phyloP scores from a whole-genome alignment of 441 rosid genomes.

The Populus hybrid region DNA sequence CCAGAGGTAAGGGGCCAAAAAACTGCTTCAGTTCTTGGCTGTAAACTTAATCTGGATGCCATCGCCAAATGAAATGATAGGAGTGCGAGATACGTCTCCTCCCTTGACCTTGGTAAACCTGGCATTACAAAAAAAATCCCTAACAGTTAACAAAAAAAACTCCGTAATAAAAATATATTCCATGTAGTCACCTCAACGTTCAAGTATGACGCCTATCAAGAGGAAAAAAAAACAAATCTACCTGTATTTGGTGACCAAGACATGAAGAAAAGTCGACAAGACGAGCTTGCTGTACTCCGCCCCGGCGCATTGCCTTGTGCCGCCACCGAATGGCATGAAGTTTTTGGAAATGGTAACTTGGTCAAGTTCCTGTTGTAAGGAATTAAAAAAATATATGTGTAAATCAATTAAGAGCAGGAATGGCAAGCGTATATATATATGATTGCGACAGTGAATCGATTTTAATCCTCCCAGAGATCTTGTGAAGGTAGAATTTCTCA shows the following conservation, averaged over 20 bases:
- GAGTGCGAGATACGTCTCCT: constrained; percentile 24
- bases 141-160: neutral
- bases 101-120: constrained; percentile 28
- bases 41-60: constrained; percentile 21
- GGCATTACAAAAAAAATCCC: neutral
- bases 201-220: neutral
- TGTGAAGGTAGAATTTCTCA: neutral
- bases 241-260: constrained; percentile 33
- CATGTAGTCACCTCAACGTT: too few species aligned
- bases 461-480: neutral
- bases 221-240: neutral
- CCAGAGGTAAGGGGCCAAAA: neutral
- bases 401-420: neutral
- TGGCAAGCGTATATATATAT: neutral
- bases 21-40: constrained; percentile 9
- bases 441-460: neutral
- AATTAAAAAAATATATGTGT: neutral
- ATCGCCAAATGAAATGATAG: constrained; percentile 14
- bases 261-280: constrained; percentile 32
- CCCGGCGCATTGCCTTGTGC: constrained; percentile 33
- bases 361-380: neutral
- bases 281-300: constrained; percentile 28
- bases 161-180: too few species aligned
- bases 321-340: constrained; percentile 36
- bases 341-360: constrained; percentile 11